A percentile compares a stretch with the other conserved stretches of the same genome.
Evolutionary conservation across 129 eudicot species (phyloP).

Genomic region (Saposhnikovia divaricata): DNA sequence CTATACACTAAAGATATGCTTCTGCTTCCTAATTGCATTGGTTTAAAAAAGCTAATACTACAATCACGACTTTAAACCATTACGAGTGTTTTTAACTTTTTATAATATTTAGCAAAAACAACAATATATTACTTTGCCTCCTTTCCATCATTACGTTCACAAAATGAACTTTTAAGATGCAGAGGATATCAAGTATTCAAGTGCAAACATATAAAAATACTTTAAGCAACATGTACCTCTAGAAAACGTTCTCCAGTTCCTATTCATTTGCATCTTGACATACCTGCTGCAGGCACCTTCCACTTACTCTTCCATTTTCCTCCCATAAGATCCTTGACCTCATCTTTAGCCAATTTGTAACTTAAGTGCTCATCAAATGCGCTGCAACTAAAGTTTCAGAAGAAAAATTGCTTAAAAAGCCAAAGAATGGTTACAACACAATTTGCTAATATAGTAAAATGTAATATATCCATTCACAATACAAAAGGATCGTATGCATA

Average conservation of each 20-base stretch:
- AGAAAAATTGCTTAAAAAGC: slow-evolving; percentile 10
- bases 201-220: not conserved
- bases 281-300: slow-evolving; percentile 51
- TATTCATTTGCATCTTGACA: slow-evolving; percentile 54
- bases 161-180: not conserved
- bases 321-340: slow-evolving; percentile 35
- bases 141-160: not conserved
- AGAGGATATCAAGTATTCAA: not conserved
- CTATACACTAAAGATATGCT: not conserved
- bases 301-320: slow-evolving; percentile 64
- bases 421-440: not conserved
- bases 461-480: not conserved
- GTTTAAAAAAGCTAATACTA: not conserved
- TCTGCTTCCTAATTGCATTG: not conserved
- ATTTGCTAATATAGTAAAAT: not conserved
- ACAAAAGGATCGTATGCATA: not conserved
- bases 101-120: not conserved
- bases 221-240: slow-evolving; percentile 49
- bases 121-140: not conserved
- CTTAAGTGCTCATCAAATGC: slow-evolving; percentile 54
- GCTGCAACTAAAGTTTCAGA: slow-evolving; percentile 33
- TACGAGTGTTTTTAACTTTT: no score
- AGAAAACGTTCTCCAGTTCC: slow-evolving; percentile 48
- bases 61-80: not conserved
- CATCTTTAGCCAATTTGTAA: slow-evolving; percentile 39